phyloP scores from a whole-genome alignment of 2,329 filamentous ascomycete genomes.

The Epichloe glyceriae region DNA sequence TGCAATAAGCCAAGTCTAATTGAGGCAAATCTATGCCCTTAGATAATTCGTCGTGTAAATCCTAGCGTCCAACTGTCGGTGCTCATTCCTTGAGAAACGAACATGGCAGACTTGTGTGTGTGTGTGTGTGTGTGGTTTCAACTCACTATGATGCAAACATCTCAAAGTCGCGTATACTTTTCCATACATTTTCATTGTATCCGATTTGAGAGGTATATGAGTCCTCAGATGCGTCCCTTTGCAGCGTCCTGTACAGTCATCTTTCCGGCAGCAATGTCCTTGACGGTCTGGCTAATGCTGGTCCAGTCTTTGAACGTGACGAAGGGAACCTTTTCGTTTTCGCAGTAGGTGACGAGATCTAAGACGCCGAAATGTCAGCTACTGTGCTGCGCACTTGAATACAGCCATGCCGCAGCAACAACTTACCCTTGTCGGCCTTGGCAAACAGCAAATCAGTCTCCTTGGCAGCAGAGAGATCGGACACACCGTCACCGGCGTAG shows the following conservation, averaged over 20 bases:
- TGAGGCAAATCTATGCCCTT: neutral
- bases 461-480: constrained; percentile 78
- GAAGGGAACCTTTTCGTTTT: constrained; percentile 72
- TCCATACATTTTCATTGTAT: too few relatives aligned
- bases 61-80: neutral
- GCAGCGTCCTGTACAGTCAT: constrained; percentile 59
- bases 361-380: constrained; percentile 4
- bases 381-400: neutral
- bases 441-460: constrained; percentile 92
- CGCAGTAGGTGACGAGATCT: constrained; percentile 83
- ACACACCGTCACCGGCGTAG: constrained; percentile 91
- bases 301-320: constrained; percentile 78
- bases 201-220: too few relatives aligned
- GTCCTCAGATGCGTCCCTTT: constrained; percentile 24
- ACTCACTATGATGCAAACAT: too few relatives aligned
- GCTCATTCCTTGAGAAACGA: neutral
- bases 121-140: too few relatives aligned
- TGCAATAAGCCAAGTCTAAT: constrained; percentile 1
- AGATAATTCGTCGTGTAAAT: neutral
- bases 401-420: neutral
- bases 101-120: too few relatives aligned
- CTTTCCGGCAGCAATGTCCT: constrained; percentile 64
- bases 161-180: too few relatives aligned
- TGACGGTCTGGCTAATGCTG: constrained; percentile 61
- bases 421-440: constrained; percentile 71